Base-by-base conservation (phyloP, 1,284 basidiomycete genomes). In the Apiotrichum gamsii region DNA sequence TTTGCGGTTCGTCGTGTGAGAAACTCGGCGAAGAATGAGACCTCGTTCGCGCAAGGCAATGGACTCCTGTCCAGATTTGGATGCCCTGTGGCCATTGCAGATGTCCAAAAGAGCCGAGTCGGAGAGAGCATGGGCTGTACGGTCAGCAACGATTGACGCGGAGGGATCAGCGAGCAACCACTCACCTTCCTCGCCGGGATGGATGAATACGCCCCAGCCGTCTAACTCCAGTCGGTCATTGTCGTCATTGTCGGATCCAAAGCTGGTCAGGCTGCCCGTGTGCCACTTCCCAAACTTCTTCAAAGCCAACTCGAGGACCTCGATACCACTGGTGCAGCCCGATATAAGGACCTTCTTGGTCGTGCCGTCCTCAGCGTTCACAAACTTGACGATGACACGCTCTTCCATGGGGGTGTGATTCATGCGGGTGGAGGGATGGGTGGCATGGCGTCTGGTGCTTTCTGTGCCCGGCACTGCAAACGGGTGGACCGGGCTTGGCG, bases 51-150 rank as follows among this genome's bases (percentile, higher is more conserved):
- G 83, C 1, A 38, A 49, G 32, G 34, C 47, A 50, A 29, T 39
- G 1, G 40, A 38, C 24, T 52, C 51, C 6, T 45, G 19, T 6
- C 36, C 39, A 2, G 41, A 25, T 14, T 28, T 45, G 19, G 82
- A 81, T 8, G 85, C 83, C 58, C 86, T 82, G 6, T 86, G 80
- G 0, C 84, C 83, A 47, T 88, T 85, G 63, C 93, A 96, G 30
- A 97, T 82, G 1, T 82, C 79, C 48, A 95, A 75, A 0, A 99
- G 74, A 60, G 91, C 87, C 3, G 79, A 78, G 65, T 94, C 90
- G 10, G 82, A 85, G n/a, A 96, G 73, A 0, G 87, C 80, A 58
- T 80, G 80, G 33, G 76, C 85, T 83, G 42, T 16, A n/a, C 6
- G 11, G 37, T 43, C 10, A 41, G 33, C 35, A n/a, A 23, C 20